A percentile compares a stretch with the other conserved stretches of the same genome.
Conservation (phyloP, 2,329 filamentous ascomycete genomes). For the Diplodia scrobiculata region DNA sequence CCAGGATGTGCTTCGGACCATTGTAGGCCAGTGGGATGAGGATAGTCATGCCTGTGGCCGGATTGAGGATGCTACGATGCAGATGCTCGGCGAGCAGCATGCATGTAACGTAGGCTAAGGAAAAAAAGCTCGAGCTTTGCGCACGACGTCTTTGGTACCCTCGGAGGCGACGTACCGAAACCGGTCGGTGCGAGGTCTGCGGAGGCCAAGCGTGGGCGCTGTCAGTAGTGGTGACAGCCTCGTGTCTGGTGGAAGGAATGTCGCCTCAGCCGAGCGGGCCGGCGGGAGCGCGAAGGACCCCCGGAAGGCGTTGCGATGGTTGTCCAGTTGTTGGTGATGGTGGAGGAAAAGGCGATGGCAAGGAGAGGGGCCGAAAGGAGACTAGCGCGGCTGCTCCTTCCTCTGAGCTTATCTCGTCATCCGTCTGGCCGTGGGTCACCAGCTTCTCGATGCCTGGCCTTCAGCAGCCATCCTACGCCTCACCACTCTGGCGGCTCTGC, state of each 20-base stretch:
- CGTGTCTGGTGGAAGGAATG: neutral
- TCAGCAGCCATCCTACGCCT: neutral
- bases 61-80: neutral
- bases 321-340: neutral
- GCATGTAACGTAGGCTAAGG: slow-evolving; percentile 7
- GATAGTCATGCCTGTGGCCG: neutral
- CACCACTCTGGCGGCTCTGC: neutral
- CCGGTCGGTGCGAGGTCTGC: neutral
- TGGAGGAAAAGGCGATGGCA: slow-evolving; percentile 1
- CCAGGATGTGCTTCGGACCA: neutral
- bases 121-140: neutral
- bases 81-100: neutral
- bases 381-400: neutral
- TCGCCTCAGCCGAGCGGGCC: neutral
- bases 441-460: neutral
- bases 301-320: neutral
- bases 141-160: neutral
- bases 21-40: neutral
- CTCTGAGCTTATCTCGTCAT: slow-evolving; percentile 22
- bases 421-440: slow-evolving; percentile 11
- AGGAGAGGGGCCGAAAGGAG: neutral
- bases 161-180: neutral
- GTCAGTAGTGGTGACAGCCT: neutral
- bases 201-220: neutral
- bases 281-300: neutral